These are phyloP conservation scores for Quercus gilva DNA, from an alignment of 306 rosid species.

Conservation along the genomic window DNA sequence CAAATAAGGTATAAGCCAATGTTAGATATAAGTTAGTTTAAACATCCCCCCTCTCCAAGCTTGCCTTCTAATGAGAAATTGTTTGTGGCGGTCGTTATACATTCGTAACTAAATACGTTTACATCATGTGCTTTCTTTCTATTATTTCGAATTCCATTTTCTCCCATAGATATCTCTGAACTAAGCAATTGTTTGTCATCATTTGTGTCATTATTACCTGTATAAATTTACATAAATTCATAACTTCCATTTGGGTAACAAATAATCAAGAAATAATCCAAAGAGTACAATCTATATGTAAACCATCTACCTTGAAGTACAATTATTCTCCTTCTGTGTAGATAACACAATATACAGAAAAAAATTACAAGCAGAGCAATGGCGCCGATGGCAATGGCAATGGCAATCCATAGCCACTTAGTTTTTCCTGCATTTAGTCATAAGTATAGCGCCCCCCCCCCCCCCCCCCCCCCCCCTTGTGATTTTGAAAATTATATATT, in stretches of 20 bases:
- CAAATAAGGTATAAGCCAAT: not conserved
- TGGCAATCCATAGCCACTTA: slow-evolving; percentile 11
- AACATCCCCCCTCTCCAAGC: slow-evolving; percentile 28
- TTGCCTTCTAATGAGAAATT: slow-evolving; percentile 15
- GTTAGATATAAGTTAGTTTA: no score
- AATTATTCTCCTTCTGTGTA: not conserved
- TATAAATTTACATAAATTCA: not conserved
- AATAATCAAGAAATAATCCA: no score
- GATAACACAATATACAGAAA: not conserved
- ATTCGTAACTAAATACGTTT: not conserved
- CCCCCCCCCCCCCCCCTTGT: no score
- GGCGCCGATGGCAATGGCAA: not conserved
- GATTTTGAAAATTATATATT: no score
- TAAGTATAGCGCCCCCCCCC: no score
- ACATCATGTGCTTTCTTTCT: not conserved
- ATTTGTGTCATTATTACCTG: not conserved
- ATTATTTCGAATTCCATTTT: not conserved
- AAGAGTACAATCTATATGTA: no score
- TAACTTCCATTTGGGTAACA: no score
- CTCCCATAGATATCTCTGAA: not conserved
- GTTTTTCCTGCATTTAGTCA: not conserved
- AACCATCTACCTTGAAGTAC: not conserved
- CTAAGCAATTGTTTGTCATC: not conserved
- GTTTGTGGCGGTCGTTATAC: slow-evolving; percentile 19
- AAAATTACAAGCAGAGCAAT: not conserved